Percentiles rank a stretch among this genome's conserved stretches.
Evolutionary conservation across 306 rosid genomes (phyloP).

Genomic region (Vigna unguiculata): DNA sequence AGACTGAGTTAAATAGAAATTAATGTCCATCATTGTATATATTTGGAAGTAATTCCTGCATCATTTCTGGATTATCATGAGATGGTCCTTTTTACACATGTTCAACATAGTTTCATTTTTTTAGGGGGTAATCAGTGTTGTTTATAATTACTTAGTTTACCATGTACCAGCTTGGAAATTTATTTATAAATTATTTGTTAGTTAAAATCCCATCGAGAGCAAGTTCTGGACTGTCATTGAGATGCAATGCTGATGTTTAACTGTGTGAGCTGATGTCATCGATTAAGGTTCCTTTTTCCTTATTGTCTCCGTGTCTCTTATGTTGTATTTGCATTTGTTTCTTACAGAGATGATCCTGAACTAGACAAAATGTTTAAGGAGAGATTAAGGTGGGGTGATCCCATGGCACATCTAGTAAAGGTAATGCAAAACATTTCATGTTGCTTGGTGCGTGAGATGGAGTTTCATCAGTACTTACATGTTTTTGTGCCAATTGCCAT

Average conservation of each 20-base stretch:
- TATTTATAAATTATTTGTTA: slow-evolving; percentile 20
- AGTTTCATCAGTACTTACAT: slow-evolving; percentile 39
- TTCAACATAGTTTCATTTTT: neutral
- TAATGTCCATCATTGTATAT: neutral
- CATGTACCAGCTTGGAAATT: slow-evolving; percentile 2
- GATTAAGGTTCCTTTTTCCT: slow-evolving; percentile 11
- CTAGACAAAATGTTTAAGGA: slow-evolving; percentile 81
- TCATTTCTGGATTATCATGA: slow-evolving; percentile 20
- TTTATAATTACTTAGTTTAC: neutral
- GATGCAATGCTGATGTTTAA: slow-evolving; percentile 21
- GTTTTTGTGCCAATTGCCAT: slow-evolving; percentile 40
- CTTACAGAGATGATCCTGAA: slow-evolving; percentile 85
- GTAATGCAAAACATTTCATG: slow-evolving; percentile 48
- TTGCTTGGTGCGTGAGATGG: slow-evolving; percentile 20
- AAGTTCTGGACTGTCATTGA: neutral
- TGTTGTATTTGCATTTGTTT: slow-evolving; percentile 27
- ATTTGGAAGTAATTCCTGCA: neutral
- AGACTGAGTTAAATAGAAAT: neutral
- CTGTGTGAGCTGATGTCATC: slow-evolving; percentile 34
- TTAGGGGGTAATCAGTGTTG: neutral
- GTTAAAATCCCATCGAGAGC: neutral
- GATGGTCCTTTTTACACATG: neutral
- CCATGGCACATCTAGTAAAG: slow-evolving; percentile 94
- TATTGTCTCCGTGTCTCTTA: neutral
- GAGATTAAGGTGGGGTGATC: slow-evolving; percentile 91